Evolutionary conservation across 73 alveolate species (phyloP).

Genomic region (Tetrahymena thermophila): DNA sequence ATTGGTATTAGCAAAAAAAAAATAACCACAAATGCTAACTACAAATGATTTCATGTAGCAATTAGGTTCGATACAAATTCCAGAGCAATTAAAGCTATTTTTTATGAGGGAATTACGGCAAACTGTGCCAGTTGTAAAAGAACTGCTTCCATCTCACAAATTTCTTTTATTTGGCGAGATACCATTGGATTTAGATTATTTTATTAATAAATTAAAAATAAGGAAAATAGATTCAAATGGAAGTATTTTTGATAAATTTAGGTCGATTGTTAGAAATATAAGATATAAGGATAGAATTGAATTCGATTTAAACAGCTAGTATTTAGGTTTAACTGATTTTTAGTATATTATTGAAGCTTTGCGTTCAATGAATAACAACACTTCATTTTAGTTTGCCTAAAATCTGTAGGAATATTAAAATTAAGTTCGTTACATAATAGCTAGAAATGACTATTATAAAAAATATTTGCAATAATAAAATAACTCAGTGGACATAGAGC

Average conservation of each 20-base stretch:
- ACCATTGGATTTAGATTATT: background rate
- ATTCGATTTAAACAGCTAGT: background rate
- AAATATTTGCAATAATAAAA: background rate
- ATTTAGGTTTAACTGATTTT: background rate
- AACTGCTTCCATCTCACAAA: background rate
- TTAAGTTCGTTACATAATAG: background rate
- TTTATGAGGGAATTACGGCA: background rate
- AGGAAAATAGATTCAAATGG: background rate
- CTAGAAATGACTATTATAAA: background rate
- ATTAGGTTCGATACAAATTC: background rate
- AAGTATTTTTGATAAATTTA: background rate
- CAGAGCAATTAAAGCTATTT: background rate
- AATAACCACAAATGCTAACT: background rate
- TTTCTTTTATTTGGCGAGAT: background rate
- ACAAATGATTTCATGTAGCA: background rate
- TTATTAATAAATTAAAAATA: background rate
- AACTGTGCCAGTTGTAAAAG: background rate
- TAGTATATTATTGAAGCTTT: background rate
- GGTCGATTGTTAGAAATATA: background rate
- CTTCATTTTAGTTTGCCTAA: background rate
- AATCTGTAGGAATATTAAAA: background rate
- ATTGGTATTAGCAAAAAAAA: background rate
- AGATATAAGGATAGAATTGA: background rate
- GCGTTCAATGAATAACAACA: background rate
- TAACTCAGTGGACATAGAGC: background rate